Evolutionary conservation across 1,284 basidiomycete genomes (phyloP).

Genomic region (Cryptococcus jaspeensis): DNA sequence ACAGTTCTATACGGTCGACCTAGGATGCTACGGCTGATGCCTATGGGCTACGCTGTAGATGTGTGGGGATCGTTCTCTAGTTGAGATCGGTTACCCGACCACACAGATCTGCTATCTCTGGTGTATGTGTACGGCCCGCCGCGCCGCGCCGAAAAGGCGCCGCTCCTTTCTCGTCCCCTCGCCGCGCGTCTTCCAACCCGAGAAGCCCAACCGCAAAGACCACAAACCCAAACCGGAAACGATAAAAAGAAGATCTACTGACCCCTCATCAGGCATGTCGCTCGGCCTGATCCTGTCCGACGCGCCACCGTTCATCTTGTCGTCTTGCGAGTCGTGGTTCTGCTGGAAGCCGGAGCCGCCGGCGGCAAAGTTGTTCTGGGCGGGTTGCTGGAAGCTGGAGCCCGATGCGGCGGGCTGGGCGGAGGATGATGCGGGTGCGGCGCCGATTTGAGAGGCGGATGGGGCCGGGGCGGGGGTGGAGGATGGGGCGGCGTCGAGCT

Average conservation of each 20-base stretch:
- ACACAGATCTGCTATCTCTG: too few relatives aligned
- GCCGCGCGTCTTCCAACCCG: too few relatives aligned
- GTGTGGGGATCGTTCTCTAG: too few relatives aligned
- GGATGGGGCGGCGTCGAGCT: conserved; percentile 16
- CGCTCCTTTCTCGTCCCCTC: too few relatives aligned
- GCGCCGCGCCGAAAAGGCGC: too few relatives aligned
- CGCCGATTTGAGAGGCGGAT: neutral
- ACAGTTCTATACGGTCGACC: conserved; percentile 4
- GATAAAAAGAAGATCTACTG: conserved; percentile 55
- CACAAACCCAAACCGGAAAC: conserved; percentile 7
- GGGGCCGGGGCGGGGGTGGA: neutral
- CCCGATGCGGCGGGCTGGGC: neutral
- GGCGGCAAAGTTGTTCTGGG: neutral
- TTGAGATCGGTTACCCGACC: too few relatives aligned
- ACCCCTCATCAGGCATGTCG: conserved; percentile 99
- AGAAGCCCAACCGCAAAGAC: too few relatives aligned
- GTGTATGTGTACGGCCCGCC: too few relatives aligned
- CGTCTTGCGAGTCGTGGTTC: conserved; percentile 11
- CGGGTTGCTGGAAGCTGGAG: neutral
- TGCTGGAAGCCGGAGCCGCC: conserved; percentile 11
- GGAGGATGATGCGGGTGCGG: neutral
- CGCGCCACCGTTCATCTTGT: conserved; percentile 9
- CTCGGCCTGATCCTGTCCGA: conserved; percentile 65
- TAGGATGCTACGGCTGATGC: neutral
- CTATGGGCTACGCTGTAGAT: conserved; percentile 1